phyloP scores from a whole-genome alignment of 371 early-diverging fungal species.

The Sporodiniella umbellata region DNA sequence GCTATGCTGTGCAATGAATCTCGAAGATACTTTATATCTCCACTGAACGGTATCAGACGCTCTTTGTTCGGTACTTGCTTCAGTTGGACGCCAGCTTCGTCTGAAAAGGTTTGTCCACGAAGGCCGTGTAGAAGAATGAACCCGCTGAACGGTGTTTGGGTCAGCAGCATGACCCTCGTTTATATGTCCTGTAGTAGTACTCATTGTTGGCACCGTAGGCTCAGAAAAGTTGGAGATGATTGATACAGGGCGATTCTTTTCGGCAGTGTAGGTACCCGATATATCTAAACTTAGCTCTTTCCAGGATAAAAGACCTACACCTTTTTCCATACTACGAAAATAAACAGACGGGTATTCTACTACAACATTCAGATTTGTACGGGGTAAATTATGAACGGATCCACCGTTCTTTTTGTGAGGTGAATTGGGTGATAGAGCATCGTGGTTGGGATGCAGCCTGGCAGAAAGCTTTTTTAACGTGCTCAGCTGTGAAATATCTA shows the following conservation, averaged over 20 bases:
- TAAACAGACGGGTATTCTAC: slow-evolving; percentile 16
- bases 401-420: background rate
- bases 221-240: slow-evolving; percentile 15
- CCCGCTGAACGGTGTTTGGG: slow-evolving; percentile 11
- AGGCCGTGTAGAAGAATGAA: slow-evolving; percentile 13
- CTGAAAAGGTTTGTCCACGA: slow-evolving; percentile 38
- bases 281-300: slow-evolving; percentile 13
- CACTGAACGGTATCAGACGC: slow-evolving; percentile 4
- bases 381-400: slow-evolving; percentile 15
- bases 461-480: slow-evolving; percentile 7
- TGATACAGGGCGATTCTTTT: slow-evolving; percentile 12
- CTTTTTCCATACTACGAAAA: background rate
- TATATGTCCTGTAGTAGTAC: background rate
- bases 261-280: slow-evolving; percentile 18
- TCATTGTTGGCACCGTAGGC: background rate
- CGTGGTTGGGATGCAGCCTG: background rate
- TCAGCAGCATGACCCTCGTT: slow-evolving; percentile 2
- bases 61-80: background rate
- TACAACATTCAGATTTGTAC: slow-evolving; percentile 5
- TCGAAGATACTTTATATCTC: slow-evolving; percentile 11
- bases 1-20: slow-evolving; percentile 7
- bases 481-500: slow-evolving; percentile 2
- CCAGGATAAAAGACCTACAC: slow-evolving; percentile 12
- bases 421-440: background rate
- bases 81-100: slow-evolving; percentile 26